Conservation (phyloP, 192 early-diverging fungal species). For the Backusella circina region DNA sequence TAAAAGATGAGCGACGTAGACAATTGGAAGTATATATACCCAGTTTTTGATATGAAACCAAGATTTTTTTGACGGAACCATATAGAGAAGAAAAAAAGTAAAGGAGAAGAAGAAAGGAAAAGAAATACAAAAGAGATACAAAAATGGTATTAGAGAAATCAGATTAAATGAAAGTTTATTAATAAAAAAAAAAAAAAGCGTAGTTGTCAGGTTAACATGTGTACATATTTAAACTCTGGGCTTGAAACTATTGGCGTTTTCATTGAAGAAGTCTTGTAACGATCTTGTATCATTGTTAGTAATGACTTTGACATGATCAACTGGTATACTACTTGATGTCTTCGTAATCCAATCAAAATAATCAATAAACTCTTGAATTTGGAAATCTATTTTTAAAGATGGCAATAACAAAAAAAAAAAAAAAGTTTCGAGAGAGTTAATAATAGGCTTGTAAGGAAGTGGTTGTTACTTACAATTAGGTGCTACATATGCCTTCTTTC, state of each 20-base stretch:
- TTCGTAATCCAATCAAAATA: constrained; percentile 29
- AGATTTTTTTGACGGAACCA: background rate
- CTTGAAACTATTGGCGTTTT: constrained; percentile 29
- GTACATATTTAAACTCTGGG: constrained; percentile 21
- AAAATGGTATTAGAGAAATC: background rate
- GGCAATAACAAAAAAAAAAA: background rate
- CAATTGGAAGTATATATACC: background rate
- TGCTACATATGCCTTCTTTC: constrained; percentile 16
- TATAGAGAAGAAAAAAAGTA: background rate
- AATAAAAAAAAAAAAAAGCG: background rate
- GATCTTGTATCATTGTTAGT: constrained; percentile 7
- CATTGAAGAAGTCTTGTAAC: constrained; percentile 23
- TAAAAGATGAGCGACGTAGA: background rate
- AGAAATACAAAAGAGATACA: background rate
- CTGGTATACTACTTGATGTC: constrained; percentile 18
- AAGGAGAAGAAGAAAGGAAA: background rate
- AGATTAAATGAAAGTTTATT: background rate
- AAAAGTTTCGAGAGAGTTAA: background rate
- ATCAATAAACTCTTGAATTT: constrained; percentile 24
- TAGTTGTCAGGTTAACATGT: background rate
- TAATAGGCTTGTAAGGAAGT: background rate
- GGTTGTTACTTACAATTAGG: constrained; percentile 16
- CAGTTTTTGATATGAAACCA: constrained; percentile 10
- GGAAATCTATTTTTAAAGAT: constrained; percentile 4
- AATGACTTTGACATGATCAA: constrained; percentile 20